These are phyloP conservation scores for Pseudoturritis turrita DNA, from an alignment of 345 rosid species.

Conservation along the genomic window DNA sequence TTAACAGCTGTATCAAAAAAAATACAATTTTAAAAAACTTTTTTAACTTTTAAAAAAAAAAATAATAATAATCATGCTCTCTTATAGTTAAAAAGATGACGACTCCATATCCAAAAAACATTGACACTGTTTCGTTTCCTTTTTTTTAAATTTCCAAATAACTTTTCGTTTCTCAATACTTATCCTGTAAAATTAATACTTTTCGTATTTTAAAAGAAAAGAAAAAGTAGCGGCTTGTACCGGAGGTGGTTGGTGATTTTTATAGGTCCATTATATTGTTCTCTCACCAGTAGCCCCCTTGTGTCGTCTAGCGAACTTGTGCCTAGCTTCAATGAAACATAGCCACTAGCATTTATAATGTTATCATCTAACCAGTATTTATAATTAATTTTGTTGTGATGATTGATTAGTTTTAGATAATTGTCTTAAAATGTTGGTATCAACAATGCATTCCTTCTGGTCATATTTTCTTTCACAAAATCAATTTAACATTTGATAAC, in stretches of 20 bases:
- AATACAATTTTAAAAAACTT: not conserved
- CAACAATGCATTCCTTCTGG: constrained; percentile 4
- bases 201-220: not conserved
- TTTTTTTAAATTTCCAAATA: constrained; percentile 1
- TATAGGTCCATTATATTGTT: constrained; percentile 8
- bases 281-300: not conserved
- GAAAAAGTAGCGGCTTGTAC: constrained; percentile 19
- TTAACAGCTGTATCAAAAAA: constrained; percentile 30
- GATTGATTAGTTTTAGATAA: not conserved
- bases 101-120: not conserved
- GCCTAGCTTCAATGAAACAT: not conserved
- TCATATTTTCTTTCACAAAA: not conserved
- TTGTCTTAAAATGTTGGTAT: not conserved
- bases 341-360: not conserved
- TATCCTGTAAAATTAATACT: constrained; percentile 13
- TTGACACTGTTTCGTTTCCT: constrained; percentile 14
- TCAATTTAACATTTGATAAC: not conserved
- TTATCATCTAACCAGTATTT: not conserved
- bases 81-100: not conserved
- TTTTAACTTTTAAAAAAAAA: not conserved
- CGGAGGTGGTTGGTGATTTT: constrained; percentile 19
- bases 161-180: not conserved
- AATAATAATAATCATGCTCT: constrained; percentile 15
- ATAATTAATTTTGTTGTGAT: not conserved
- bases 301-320: constrained; percentile 13